Base-by-base conservation (phyloP, 352 stramenopile species). In the Elongisporangium prolatum region DNA sequence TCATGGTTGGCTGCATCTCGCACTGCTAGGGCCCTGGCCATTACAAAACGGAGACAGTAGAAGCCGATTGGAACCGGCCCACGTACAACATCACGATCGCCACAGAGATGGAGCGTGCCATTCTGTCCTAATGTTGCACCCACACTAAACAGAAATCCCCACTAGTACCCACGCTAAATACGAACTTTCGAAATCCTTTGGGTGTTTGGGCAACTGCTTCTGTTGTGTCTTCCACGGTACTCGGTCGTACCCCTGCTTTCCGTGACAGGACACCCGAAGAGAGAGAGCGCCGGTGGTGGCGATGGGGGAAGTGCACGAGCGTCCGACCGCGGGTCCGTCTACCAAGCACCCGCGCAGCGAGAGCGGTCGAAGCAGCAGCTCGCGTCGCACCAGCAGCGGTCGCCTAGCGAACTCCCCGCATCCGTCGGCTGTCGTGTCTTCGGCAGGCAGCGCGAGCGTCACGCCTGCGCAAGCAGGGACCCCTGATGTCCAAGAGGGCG, bases 71-170 rank as follows among this genome's bases (percentile, higher is more conserved):
- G 84, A 91, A 93, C 58, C 79, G 80, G n/a, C 84, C 84, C n/a
- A 93, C 84, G 9, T 86, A 91, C 68, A 93, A 93, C 70, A 90
- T 93, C 63, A 86, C 80, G 14, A 93, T 93, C 60, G 84, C 84
- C 20, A 93, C 84, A 3, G 80, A 93, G 55, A 93, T 93, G 84
- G 81, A 92, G 54, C 57, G 88, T 3, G 80, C 80, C 47, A 88
- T 88, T 70, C 59, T 88, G 40, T 72, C 72, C 47, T 72, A 60
- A 58, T 10, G 7, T 3, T 2, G 3, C 8, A 40, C 28, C 28
- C 28, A 40, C 28, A 40, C 28, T 40, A 40, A 40, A 40, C 14
- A 40, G 28, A 40, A 40, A 7, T 34, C 24, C 24, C 28, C 28
- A 40, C 4, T 8, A 8, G 1, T 9, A 40, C 28, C 28, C 28